Evolutionary conservation across 345 rosid genomes (phyloP).

Genomic region (Rhizophora apiculata): DNA sequence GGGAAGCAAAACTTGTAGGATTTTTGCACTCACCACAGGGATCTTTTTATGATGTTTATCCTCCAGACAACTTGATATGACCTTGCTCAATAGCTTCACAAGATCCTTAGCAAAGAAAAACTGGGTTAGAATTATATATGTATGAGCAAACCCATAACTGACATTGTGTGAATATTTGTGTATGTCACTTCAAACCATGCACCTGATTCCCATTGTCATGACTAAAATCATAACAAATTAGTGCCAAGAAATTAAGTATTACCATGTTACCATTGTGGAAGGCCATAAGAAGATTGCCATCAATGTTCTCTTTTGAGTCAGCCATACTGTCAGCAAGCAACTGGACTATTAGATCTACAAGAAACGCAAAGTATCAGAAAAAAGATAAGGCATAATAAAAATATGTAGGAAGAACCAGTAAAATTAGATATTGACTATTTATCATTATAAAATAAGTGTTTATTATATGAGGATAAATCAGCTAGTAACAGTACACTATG

Average conservation of each 20-base stretch:
- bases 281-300: conserved; percentile 42
- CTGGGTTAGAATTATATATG: too few species aligned
- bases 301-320: conserved; percentile 66
- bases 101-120: conserved; percentile 40
- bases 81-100: conserved; percentile 36
- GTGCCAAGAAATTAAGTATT: conserved; percentile 6
- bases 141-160: too few species aligned
- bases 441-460: too few species aligned
- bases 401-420: background rate
- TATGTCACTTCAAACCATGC: background rate
- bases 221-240: background rate
- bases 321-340: conserved; percentile 49
- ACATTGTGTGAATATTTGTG: too few species aligned
- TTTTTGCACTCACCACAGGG: conserved; percentile 49
- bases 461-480: too few species aligned
- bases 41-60: conserved; percentile 27
- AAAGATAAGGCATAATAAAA: background rate
- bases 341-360: conserved; percentile 51
- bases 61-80: conserved; percentile 46
- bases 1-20: background rate
- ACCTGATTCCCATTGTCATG: background rate
- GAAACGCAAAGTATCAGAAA: background rate
- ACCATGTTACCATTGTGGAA: conserved; percentile 47
- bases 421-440: too few species aligned
- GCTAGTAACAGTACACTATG: too few species aligned